These are phyloP conservation scores for Fusarium keratoplasticum DNA, from an alignment of 2,329 filamentous ascomycete genomes.

Conservation along the genomic window DNA sequence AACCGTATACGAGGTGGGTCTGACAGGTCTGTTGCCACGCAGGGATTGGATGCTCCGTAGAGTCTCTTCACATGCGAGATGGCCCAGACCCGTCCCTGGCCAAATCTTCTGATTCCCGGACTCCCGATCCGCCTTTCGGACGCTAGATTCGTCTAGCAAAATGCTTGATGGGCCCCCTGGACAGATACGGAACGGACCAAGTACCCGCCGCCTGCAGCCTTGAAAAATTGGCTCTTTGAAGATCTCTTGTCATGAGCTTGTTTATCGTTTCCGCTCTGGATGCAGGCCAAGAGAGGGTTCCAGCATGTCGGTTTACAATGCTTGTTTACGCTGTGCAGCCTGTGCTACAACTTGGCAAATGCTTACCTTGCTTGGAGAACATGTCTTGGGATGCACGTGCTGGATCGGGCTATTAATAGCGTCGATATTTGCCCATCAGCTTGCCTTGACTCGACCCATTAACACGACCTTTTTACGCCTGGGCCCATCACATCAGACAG, in stretches of 20 bases:
- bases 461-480: background rate
- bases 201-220: background rate
- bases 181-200: background rate
- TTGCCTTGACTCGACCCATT: background rate
- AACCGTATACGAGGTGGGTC: conserved; percentile 6
- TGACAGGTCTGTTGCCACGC: background rate
- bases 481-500: background rate
- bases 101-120: background rate
- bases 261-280: background rate
- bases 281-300: background rate
- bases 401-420: background rate
- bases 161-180: background rate
- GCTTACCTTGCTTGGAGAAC: background rate
- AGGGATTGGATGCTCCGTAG: background rate
- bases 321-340: background rate
- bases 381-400: background rate
- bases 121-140: background rate
- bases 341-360: background rate
- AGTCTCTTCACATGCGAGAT: background rate
- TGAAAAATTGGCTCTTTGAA: background rate
- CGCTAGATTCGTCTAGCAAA: conserved; percentile 6
- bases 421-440: background rate
- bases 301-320: background rate
- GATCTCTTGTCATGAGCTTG: background rate
- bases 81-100: background rate